Base-by-base conservation (phyloP, 225 moss, liverwort and hornwort species). In the Sphagnum contortum region DNA sequence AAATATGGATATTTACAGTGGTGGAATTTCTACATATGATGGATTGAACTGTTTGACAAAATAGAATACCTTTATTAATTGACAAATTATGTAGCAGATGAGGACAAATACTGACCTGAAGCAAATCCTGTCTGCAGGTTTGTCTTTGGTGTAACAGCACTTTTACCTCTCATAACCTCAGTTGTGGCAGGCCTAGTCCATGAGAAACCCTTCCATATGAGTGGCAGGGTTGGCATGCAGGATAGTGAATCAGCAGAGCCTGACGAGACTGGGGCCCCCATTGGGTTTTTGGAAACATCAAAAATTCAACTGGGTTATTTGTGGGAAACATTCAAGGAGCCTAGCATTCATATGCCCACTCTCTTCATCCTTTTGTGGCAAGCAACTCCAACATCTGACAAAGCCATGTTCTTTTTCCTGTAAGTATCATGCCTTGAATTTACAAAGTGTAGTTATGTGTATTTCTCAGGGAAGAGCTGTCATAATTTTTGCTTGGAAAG, bases 371-470 rank as follows among this genome's bases (percentile, higher is more conserved):
- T 93, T 72, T 70, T 98, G 55, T 98, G 92, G 96, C 96, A 98
- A 79, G 77, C 96, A 61, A 84, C 92, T 67, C 96, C 96, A 60
- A 78, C 83, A 8, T 93, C 96, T 53, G 96, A 98, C 44, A 89
- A 90, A 49, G 96, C 96, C 57, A 89, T 90, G 92, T 92, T 98
- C 68, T 98, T 88, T 70, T 98, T 98, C 82, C 87, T 78, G 87
- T 94, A 81, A 56, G 89, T 44, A 29, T 12, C 48, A 11, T 29
- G 4, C 49, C 57, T 54, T 60, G n/a, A 12, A n/a, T 5, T 50
- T 9, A 13, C n/a, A 67, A 64, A 10, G 64, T 3, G 64, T 49
- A 29, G 48, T 52, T 5, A 6, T 52, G 52, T 52, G 0, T 57
- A n/a, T 57, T 8, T 57, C 57, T 11, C 5, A 52, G 52, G 9